These are phyloP conservation scores for Blastobotrys proliferans DNA, from an alignment of 1,139 yeast species.

Conservation along the genomic window DNA sequence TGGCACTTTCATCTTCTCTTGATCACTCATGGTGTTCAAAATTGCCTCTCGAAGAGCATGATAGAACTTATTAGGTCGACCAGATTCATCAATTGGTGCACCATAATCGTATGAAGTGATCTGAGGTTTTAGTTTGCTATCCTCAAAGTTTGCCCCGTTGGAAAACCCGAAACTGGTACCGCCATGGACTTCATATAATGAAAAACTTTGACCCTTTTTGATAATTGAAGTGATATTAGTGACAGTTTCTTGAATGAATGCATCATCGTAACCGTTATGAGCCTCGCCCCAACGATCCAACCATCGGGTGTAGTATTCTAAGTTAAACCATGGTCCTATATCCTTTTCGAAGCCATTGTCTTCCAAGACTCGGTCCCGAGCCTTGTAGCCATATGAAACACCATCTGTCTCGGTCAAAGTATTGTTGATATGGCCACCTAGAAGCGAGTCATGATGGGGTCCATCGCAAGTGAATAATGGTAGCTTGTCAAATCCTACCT, in stretches of 20 bases:
- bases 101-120: constrained; percentile 12
- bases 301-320: constrained; percentile 13
- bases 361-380: neutral
- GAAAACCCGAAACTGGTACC: constrained; percentile 13
- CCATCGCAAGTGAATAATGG: constrained; percentile 11
- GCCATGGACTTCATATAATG: constrained; percentile 11
- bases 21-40: neutral
- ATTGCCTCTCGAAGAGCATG: constrained; percentile 6
- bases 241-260: no score
- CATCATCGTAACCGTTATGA: no score
- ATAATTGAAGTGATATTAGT: constrained; percentile 3
- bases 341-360: neutral
- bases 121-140: neutral
- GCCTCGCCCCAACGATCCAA: constrained; percentile 7
- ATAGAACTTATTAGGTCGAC: constrained; percentile 8
- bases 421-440: constrained; percentile 5
- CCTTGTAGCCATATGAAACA: neutral
- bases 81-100: constrained; percentile 13
- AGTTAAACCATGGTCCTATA: constrained; percentile 7
- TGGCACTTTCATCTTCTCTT: constrained; percentile 3
- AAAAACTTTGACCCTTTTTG: constrained; percentile 3
- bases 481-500: constrained; percentile 8
- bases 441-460: neutral
- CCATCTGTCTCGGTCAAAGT: constrained; percentile 12
- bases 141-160: constrained; percentile 8